A percentile compares a stretch with the other conserved stretches of the same genome.
Evolutionary conservation across 176 grass and related monocot genomes (phyloP).

Genomic region (Aegilops umbellulata): DNA sequence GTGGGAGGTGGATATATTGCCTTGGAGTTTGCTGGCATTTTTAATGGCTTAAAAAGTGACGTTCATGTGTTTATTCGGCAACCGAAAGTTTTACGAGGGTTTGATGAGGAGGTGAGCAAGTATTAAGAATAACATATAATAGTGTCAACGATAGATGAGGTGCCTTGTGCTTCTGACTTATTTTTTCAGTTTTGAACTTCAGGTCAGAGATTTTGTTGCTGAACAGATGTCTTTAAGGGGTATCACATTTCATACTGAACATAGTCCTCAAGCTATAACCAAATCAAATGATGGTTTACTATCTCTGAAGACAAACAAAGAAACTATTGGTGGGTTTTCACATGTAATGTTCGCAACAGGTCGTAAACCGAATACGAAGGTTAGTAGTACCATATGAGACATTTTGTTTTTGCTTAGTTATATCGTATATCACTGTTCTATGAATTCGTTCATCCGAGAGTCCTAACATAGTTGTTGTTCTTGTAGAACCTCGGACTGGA

Average conservation of each 20-base stretch:
- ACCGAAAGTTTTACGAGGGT: slow-evolving; percentile 70
- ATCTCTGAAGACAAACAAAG: slow-evolving; percentile 78
- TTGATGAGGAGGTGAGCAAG: slow-evolving; percentile 78
- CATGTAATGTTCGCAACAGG: slow-evolving; percentile 91
- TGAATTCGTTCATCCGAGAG: not conserved
- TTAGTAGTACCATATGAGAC: not conserved
- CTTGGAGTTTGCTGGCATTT: slow-evolving; percentile 81
- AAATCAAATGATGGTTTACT: slow-evolving; percentile 68
- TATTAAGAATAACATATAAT: not conserved
- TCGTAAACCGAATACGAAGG: slow-evolving; percentile 73
- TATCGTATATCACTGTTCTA: not conserved
- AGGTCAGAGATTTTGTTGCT: slow-evolving; percentile 76
- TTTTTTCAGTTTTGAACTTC: slow-evolving; percentile 25
- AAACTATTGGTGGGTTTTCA: slow-evolving; percentile 70
- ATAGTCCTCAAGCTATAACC: slow-evolving; percentile 59
- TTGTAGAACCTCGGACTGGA: slow-evolving; percentile 75
- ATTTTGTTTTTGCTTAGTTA: slow-evolving; percentile 25
- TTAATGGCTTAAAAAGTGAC: slow-evolving; percentile 76
- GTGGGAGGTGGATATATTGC: slow-evolving; percentile 81
- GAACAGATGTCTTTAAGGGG: slow-evolving; percentile 74
- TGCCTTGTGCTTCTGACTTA: slow-evolving; percentile 7
- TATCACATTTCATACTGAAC: slow-evolving; percentile 74
- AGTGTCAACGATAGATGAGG: not conserved
- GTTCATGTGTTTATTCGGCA: slow-evolving; percentile 87
- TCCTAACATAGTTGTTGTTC: slow-evolving; percentile 16